Percentiles rank a stretch among this genome's conserved stretches.
These are phyloP conservation scores for Warburgia ugandensis DNA, from an alignment of 164 flowering plant species.

Conservation along the genomic window DNA sequence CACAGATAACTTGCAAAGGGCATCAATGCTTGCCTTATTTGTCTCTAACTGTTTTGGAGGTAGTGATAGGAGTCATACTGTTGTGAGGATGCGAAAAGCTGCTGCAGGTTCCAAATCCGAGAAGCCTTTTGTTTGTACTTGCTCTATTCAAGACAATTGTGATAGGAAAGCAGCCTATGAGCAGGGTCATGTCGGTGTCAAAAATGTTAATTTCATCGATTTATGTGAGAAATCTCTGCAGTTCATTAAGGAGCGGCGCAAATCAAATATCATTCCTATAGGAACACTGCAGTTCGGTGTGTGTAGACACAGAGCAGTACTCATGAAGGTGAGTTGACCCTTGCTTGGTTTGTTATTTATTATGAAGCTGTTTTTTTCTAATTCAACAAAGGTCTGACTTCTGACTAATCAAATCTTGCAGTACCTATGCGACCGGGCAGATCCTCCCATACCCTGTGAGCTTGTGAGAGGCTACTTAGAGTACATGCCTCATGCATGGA, in stretches of 20 bases:
- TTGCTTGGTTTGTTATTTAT: not conserved
- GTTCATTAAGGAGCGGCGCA: slow-evolving; percentile 46
- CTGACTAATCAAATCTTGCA: slow-evolving; percentile 17
- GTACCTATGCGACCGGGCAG: slow-evolving; percentile 91
- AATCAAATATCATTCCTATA: slow-evolving; percentile 76
- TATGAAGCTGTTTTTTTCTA: not conserved
- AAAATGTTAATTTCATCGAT: slow-evolving; percentile 42
- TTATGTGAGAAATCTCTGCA: slow-evolving; percentile 75
- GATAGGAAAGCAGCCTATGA: slow-evolving; percentile 12
- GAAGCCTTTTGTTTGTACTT: slow-evolving; percentile 90
- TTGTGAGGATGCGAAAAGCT: slow-evolving; percentile 53
- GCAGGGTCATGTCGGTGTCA: slow-evolving; percentile 18
- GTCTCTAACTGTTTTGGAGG: slow-evolving; percentile 97
- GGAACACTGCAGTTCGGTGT: slow-evolving; percentile 82
- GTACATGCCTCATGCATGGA: slow-evolving; percentile 96
- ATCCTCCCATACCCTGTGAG: slow-evolving; percentile 93
- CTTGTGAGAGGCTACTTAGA: slow-evolving; percentile 95
- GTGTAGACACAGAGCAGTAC: slow-evolving; percentile 91
- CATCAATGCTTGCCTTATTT: slow-evolving; percentile 83
- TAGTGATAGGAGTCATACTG: slow-evolving; percentile 51
- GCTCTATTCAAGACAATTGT: slow-evolving; percentile 55
- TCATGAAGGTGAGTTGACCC: slow-evolving; percentile 67
- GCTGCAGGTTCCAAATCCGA: slow-evolving; percentile 66
- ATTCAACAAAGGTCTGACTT: not conserved
- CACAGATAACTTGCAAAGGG: slow-evolving; percentile 55